Percentiles rank a stretch among this genome's conserved stretches.
phyloP scores from a whole-genome alignment of 73 alveolate genomes.

The Symbiodinium pilosum region DNA sequence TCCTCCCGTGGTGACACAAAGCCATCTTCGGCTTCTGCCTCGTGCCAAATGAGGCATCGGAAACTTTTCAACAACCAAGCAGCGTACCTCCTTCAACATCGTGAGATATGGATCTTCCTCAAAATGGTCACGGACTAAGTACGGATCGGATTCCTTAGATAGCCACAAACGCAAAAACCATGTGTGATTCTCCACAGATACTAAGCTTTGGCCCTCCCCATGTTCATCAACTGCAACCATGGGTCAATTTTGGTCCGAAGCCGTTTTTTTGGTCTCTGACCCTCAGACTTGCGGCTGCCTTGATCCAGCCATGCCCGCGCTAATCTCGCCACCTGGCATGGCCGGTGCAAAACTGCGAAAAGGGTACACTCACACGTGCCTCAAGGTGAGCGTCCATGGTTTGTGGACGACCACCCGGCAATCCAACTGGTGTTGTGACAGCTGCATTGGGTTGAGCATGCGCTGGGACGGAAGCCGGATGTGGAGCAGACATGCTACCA shows the following conservation, averaged over 20 bases:
- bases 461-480: not conserved
- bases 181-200: too few species aligned
- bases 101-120: constrained; percentile 21
- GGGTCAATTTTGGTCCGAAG: not conserved
- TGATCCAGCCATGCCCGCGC: constrained; percentile 81
- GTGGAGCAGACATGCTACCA: too few species aligned
- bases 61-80: not conserved
- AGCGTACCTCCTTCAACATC: constrained; percentile 54
- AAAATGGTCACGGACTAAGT: not conserved
- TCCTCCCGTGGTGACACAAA: not conserved
- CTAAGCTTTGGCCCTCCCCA: too few species aligned
- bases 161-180: not conserved
- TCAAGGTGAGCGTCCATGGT: constrained; percentile 42
- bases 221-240: not conserved
- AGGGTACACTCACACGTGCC: not conserved
- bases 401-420: not conserved
- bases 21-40: constrained; percentile 1
- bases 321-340: constrained; percentile 53
- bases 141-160: constrained; percentile 61
- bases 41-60: not conserved
- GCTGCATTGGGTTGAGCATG: too few species aligned
- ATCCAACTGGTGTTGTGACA: not conserved
- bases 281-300: not conserved
- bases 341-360: not conserved
- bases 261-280: not conserved